phyloP scores from a whole-genome alignment of 2,329 filamentous ascomycete species.

The Lachnellula hyalina region DNA sequence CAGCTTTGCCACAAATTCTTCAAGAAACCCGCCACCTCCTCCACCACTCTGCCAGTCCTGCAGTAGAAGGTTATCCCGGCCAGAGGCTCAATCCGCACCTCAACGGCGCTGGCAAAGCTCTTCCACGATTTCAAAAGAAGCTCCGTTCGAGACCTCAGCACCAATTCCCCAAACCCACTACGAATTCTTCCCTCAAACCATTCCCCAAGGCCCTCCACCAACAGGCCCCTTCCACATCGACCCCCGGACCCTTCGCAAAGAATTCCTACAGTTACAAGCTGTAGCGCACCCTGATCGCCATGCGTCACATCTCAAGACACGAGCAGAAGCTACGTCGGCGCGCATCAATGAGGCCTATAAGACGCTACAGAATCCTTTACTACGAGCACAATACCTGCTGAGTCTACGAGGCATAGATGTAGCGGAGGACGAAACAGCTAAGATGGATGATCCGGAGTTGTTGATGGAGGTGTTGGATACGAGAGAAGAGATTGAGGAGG shows the following conservation, averaged over 20 bases:
- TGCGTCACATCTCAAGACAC: conserved; percentile 45
- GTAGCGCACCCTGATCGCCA: conserved; percentile 64
- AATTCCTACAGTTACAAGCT: conserved; percentile 82
- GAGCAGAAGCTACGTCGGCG: conserved; percentile 73
- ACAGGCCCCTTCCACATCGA: conserved; percentile 70
- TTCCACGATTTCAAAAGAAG: conserved; percentile 1
- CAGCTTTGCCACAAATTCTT: conserved; percentile 4
- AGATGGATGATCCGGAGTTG: conserved; percentile 62
- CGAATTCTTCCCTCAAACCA: conserved; percentile 77
- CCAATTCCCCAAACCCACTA: conserved; percentile 58
- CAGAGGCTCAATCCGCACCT: background rate
- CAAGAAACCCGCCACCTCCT: background rate
- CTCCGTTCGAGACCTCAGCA: background rate
- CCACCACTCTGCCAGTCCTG: conserved; percentile 11
- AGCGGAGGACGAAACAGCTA: conserved; percentile 69
- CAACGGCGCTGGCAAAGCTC: conserved; percentile 6
- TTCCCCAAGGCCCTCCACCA: conserved; percentile 75
- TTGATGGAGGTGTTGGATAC: conserved; percentile 78
- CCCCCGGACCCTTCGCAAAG: conserved; percentile 62
- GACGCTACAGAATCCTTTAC: conserved; percentile 72
- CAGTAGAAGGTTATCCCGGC: background rate
- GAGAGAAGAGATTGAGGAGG: conserved; percentile 69
- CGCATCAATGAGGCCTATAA: conserved; percentile 89
- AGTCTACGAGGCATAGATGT: conserved; percentile 68
- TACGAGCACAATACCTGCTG: conserved; percentile 84